Conservation (phyloP, 805 yeast species). For the Wickerhamomyces tratensis region DNA sequence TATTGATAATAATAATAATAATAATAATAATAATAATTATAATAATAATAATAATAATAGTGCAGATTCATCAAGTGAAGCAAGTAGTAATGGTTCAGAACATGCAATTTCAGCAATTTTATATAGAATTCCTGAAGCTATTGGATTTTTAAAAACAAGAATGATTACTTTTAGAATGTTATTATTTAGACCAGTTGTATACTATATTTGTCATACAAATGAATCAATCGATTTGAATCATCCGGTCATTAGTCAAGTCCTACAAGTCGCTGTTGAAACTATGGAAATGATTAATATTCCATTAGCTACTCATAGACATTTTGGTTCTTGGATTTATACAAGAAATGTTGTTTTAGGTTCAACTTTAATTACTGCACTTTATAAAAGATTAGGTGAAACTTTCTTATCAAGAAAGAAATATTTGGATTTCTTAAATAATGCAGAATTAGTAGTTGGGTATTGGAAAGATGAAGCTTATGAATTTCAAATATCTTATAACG, state of each 20-base stretch:
- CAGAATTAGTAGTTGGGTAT: conserved; percentile 6
- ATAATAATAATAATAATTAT: no score
- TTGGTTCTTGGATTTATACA: conserved; percentile 17
- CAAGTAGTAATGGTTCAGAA: not conserved
- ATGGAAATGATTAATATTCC: conserved; percentile 12
- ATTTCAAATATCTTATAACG: no score
- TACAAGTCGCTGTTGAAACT: conserved; percentile 10
- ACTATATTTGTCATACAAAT: conserved; percentile 7
- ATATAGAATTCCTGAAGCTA: conserved; percentile 11
- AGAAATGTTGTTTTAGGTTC: conserved; percentile 8
- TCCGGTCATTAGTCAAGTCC: conserved; percentile 9
- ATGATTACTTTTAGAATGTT: conserved; percentile 12
- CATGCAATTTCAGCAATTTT: not conserved
- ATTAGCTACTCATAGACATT: conserved; percentile 16
- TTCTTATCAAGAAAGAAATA: conserved; percentile 6
- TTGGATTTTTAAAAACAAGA: conserved; percentile 13
- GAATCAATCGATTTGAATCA: not conserved
- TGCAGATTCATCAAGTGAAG: not conserved
- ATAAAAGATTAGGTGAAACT: conserved; percentile 4
- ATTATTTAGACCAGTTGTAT: conserved; percentile 13
- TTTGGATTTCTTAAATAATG: conserved; percentile 1
- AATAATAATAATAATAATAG: not conserved
- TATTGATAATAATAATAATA: no score
- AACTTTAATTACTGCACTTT: conserved; percentile 5
- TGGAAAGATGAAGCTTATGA: conserved; percentile 11